Base-by-base conservation (phyloP, 78 protist genomes). In the Andalucia godoyi region DNA sequence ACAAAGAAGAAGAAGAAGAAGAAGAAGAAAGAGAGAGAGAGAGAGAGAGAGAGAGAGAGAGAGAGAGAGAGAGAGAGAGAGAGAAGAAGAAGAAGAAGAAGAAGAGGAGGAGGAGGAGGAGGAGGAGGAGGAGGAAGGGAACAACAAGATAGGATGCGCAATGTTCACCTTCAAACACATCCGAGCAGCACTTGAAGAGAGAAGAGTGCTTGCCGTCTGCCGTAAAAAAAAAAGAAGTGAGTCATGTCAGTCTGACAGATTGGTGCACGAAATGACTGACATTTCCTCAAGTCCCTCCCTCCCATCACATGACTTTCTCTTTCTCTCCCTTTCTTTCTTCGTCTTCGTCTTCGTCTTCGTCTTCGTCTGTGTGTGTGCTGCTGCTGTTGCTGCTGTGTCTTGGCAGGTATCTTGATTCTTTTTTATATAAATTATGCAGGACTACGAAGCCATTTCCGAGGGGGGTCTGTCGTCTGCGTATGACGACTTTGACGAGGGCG, bases 391-490 rank as follows among this genome's bases (percentile, higher is more conserved):
- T 51, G 21, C 10, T 51, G 21, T 10, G 21, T 51, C 17, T 51
- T 51, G 13, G 9, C 25, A 8, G 21, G 23, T 9, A 12, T 9
- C 3, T 43, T 50, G 38, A 54, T 80, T 42, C 57, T 68, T 55
- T 72, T 57, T 74, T 25, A 50, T 69, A 53, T 80, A 45, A 61
- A 79, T 30, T 47, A 61, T 80, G 40, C 74, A 74, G 57, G 61
- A 72, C 45, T 80, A 72, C 43, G 77, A 70, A 37, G 79, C 70
- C 36, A n/a, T 18, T 81, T 59, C 57, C 72, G 66, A 70, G 85
- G 73, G 62, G 63, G 74, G 80, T 43, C 77, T 59, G 37, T 81
- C 12, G 61, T 80, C 51, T 72, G 64, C 59, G 45, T 64, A 13
- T 8, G 60, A 49, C 23, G 72, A 54, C 21, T 43, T 40, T 25